Evolutionary conservation across 495 filamentous ascomycete species (phyloP).

Genomic region (Aspergillus nidulans): DNA sequence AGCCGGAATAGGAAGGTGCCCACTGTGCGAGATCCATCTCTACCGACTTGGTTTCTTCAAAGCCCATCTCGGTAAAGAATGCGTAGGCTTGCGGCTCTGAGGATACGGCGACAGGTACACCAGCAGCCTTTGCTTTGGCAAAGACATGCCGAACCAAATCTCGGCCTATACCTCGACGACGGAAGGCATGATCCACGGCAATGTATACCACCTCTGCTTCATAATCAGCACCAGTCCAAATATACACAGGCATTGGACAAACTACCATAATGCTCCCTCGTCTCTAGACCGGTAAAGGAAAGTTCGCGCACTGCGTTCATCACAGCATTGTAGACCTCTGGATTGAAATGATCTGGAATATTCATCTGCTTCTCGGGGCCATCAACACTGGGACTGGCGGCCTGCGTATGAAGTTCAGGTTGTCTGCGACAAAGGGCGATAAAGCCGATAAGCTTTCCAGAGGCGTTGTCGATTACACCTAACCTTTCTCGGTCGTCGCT

Average conservation of each 20-base stretch:
- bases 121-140: constrained; percentile 10
- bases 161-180: constrained; percentile 16
- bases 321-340: constrained; percentile 11
- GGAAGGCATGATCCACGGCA: constrained; percentile 11
- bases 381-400: too few relatives aligned
- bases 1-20: constrained; percentile 18
- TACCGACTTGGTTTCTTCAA: constrained; percentile 15
- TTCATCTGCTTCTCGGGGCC: not conserved
- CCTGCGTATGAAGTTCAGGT: not conserved
- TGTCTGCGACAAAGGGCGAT: constrained; percentile 13
- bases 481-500: not conserved
- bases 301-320: constrained; percentile 3
- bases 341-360: constrained; percentile 15
- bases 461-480: constrained; percentile 15
- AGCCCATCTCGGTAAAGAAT: constrained; percentile 16
- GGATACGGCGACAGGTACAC: constrained; percentile 9
- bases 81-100: constrained; percentile 18
- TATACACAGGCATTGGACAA: not conserved
- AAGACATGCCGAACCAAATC: constrained; percentile 12
- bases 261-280: constrained; percentile 17
- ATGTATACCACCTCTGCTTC: constrained; percentile 19
- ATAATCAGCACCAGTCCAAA: not conserved
- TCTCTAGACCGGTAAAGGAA: constrained; percentile 7
- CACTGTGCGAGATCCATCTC: constrained; percentile 22
- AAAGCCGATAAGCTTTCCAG: constrained; percentile 17